phyloP scores from a whole-genome alignment of 768 basidiomycete species.

The Naematelia aurantialba region DNA sequence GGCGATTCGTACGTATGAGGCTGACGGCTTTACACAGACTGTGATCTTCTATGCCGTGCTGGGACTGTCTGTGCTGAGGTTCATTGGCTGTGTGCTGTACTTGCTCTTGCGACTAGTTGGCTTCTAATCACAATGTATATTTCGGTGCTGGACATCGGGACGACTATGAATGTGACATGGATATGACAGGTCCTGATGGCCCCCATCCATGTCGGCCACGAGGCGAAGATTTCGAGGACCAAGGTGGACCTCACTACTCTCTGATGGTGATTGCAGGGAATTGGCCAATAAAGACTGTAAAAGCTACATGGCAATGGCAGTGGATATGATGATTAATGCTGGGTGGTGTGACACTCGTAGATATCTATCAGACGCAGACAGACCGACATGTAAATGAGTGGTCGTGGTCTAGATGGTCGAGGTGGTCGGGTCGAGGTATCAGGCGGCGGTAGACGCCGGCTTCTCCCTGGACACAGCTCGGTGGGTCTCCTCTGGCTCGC shows the following conservation, averaged over 20 bases:
- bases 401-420: no score
- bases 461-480: neutral
- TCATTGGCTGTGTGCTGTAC: constrained; percentile 73
- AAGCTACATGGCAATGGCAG: no score
- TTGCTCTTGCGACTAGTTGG: constrained; percentile 59
- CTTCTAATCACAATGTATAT: constrained; percentile 9
- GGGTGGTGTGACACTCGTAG: no score
- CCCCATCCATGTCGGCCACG: no score
- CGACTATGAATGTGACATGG: neutral
- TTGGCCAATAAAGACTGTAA: no score
- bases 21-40: constrained; percentile 51
- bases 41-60: constrained; percentile 75
- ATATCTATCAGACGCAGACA: no score
- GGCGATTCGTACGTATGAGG: neutral
- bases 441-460: neutral
- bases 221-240: no score
- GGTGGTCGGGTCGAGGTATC: neutral
- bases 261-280: no score
- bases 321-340: no score
- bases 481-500: neutral
- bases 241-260: no score
- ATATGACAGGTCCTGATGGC: no score
- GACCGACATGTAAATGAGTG: no score
- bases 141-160: neutral
- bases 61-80: constrained; percentile 74